Evolutionary conservation across 148 eudicot species (phyloP).

Genomic region (Silene conica): DNA sequence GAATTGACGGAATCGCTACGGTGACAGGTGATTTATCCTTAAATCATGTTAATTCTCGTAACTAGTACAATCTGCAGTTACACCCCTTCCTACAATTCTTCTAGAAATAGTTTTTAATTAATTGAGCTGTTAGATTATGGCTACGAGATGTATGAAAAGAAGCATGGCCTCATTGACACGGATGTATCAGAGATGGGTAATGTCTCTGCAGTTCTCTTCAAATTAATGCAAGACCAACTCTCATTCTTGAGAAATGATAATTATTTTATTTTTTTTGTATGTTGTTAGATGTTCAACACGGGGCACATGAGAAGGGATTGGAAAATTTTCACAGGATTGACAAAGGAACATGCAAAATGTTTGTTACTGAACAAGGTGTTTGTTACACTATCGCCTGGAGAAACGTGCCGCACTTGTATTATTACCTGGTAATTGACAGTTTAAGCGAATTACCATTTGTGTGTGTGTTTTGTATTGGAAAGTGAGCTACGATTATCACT

Average conservation of each 20-base stretch:
- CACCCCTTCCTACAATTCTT: too few relatives aligned
- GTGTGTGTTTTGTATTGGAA: too few relatives aligned
- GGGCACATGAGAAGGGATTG: slow-evolving; percentile 11
- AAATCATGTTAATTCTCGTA: neutral
- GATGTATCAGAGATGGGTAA: slow-evolving; percentile 3
- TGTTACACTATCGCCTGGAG: slow-evolving; percentile 23
- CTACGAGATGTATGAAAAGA: neutral
- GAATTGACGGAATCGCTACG: neutral
- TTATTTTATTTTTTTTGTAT: neutral
- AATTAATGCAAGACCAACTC: neutral
- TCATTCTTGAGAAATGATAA: slow-evolving; percentile 1
- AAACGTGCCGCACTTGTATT: slow-evolving; percentile 9
- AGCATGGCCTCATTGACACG: neutral
- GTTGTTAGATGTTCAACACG: slow-evolving; percentile 13
- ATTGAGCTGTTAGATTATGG: neutral
- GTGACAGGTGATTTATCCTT: neutral
- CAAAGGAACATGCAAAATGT: slow-evolving; percentile 1
- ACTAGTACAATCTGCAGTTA: too few relatives aligned
- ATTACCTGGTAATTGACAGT: slow-evolving; percentile 23
- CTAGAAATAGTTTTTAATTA: neutral
- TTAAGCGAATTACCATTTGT: neutral
- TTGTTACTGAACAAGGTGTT: slow-evolving; percentile 14
- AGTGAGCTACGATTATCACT: too few relatives aligned
- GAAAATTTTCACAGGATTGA: neutral
- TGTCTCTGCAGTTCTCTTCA: neutral